Conservation (phyloP, 345 rosid species). For the Arabis hirsuta region DNA sequence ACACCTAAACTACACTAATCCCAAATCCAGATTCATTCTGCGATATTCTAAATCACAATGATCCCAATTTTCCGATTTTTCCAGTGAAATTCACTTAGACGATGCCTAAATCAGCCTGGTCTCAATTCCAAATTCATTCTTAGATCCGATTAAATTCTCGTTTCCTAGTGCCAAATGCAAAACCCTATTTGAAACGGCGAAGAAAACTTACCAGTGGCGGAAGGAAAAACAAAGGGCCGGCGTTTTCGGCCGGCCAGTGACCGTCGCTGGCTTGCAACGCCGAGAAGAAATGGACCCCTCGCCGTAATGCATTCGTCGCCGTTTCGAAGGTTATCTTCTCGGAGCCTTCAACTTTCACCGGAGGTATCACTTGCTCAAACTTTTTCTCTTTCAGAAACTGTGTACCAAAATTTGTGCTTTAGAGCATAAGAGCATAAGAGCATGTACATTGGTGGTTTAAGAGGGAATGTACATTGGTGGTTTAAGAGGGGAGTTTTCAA, state of each 20-base stretch:
- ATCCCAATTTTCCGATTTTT: background rate
- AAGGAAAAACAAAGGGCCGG: constrained; percentile 51
- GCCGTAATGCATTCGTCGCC: constrained; percentile 42
- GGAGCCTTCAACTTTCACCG: constrained; percentile 47
- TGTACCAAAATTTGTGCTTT: no score
- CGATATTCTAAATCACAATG: no score
- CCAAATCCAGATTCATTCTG: no score
- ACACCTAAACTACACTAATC: background rate
- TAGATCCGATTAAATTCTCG: no score
- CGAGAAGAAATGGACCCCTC: constrained; percentile 45
- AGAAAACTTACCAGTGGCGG: constrained; percentile 45
- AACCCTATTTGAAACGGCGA: background rate
- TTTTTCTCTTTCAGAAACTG: constrained; percentile 40
- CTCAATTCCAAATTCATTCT: background rate
- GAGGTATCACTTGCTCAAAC: constrained; percentile 47
- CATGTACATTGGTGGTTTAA: no score
- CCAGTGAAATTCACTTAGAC: background rate
- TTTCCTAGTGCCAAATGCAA: no score
- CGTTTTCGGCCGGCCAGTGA: constrained; percentile 54
- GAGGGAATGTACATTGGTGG: no score
- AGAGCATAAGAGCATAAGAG: no score
- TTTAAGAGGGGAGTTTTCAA: no score
- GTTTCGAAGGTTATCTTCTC: constrained; percentile 47
- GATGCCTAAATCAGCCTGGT: background rate
- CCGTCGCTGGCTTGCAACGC: constrained; percentile 52